A percentile compares a stretch with the other conserved stretches of the same genome.
Conservation (phyloP, 805 yeast genomes). For the Ogataea ramenticola region DNA sequence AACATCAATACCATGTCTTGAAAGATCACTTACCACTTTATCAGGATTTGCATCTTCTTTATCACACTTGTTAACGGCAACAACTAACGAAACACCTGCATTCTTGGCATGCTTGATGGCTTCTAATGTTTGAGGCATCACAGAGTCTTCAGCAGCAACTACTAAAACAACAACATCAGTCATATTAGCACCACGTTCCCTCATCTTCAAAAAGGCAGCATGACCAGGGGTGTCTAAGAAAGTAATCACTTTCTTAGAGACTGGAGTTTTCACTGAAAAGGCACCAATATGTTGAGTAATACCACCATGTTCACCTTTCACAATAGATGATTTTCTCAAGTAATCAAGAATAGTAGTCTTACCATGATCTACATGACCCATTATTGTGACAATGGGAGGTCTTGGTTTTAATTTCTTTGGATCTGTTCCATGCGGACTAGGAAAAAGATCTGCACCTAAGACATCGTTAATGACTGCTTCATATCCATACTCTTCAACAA, state of each 20-base stretch:
- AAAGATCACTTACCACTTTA: constrained; percentile 69
- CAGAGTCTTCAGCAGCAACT: constrained; percentile 96
- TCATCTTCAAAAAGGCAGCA: constrained; percentile 92
- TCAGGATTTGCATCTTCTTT: constrained; percentile 69
- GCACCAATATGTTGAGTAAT: constrained; percentile 99
- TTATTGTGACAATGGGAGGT: constrained; percentile 93
- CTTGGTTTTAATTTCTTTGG: constrained; percentile 47
- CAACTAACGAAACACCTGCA: constrained; percentile 76
- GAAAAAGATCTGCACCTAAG: constrained; percentile 53
- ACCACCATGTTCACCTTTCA: constrained; percentile 85
- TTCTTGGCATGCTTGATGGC: constrained; percentile 89
- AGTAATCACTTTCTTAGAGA: constrained; percentile 69
- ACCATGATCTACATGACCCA: constrained; percentile 99
- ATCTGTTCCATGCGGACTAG: constrained; percentile 46
- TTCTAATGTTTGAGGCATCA: constrained; percentile 95
- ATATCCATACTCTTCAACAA: constrained; percentile 85
- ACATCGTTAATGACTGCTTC: constrained; percentile 51
- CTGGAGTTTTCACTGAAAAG: constrained; percentile 76
- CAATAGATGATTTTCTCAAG: constrained; percentile 79
- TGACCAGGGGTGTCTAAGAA: constrained; percentile 98
- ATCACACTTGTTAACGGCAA: constrained; percentile 91
- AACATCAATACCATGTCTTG: constrained; percentile 70
- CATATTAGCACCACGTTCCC: constrained; percentile 91
- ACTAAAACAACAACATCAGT: constrained; percentile 91
- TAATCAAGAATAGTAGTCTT: constrained; percentile 90